Evolutionary conservation across 805 yeast genomes (phyloP).

Genomic region (Cyberlindnera subsufficiens): DNA sequence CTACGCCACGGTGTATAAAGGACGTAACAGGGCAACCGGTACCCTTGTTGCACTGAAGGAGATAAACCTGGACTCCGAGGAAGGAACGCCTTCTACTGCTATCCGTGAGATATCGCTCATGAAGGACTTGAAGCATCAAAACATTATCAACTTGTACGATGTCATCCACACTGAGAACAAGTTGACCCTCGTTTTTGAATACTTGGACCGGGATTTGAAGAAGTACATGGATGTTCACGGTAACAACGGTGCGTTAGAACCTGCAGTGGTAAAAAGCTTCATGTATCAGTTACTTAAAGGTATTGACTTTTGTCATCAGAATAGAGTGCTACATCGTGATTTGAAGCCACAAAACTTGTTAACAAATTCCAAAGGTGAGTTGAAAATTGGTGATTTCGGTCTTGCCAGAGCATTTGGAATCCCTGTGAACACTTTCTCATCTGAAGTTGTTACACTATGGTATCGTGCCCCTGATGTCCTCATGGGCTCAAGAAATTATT

Average conservation of each 20-base stretch:
- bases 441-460: constrained; percentile 97
- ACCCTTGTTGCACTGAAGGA: constrained; percentile 93
- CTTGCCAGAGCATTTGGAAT: constrained; percentile 97
- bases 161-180: constrained; percentile 97
- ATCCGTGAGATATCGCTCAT: constrained; percentile 92
- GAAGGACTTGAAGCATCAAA: constrained; percentile 92
- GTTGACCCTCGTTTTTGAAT: constrained; percentile 88
- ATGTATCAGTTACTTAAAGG: constrained; percentile 94
- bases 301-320: constrained; percentile 61
- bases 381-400: constrained; percentile 95
- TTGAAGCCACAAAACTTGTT: constrained; percentile 93
- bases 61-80: constrained; percentile 87
- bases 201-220: constrained; percentile 88
- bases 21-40: constrained; percentile 77
- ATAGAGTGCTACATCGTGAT: constrained; percentile 64
- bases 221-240: constrained; percentile 88
- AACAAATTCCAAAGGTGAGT: constrained; percentile 83
- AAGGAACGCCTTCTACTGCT: constrained; percentile 98
- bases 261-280: constrained; percentile 77
- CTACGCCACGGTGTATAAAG: constrained; percentile 98
- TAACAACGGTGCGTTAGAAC: constrained; percentile 86
- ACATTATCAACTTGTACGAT: constrained; percentile 87
- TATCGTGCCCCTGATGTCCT: constrained; percentile 96
- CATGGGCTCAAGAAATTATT: constrained; percentile 90
- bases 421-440: constrained; percentile 94